Evolutionary conservation across 306 rosid genomes (phyloP), one percentile per base, ranked within the genome.

Genomic region (Fragaria nilgerrensis): DNA sequence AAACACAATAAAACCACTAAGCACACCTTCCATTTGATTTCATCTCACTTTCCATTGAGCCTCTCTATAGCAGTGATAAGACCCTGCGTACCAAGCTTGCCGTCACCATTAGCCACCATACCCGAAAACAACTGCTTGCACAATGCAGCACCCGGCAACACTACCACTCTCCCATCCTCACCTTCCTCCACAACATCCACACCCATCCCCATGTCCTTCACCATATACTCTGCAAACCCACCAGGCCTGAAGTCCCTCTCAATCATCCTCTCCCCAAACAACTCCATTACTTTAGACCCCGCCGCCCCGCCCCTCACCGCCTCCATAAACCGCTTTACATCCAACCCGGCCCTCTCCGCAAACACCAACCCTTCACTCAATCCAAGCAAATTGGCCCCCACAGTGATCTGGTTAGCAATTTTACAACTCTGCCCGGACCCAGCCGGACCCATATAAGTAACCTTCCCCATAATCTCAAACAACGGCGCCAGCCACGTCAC

Each of bases 191-290:
- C 91, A 71, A 81, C 79, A 80, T 90, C 84, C 52, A 91, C 90
- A 0, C 89, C 96, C 98, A 93, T 88, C 10, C 98, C 98, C 84
- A 93, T 74, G 81, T 93, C 98, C 90, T 91, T 93, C 75, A 93
- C 93, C 84, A 85, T 84, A 70, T 93, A 93, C 86, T 89, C 98
- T 0, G 82, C 87, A 62, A 82, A 86, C 66, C 92, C 91, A 36
- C 98, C 98, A 0, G 96, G 87, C 77, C 88, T 73, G 34, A 87
- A 93, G 53, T 93, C 97, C 75, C 79, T 81, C 56, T 63, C 68
- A 9, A 91, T 81, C 83, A 90, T 88, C 80, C 98, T 90, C 84
- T 87, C 88, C 45, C 92, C 97, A 32, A 85, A 89, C 73, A 91
- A 64, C 78, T 88, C 98, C 89, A 91, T 67, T 0, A 83, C 98